Conservation (phyloP, 2,329 filamentous ascomycete genomes). For the Sporothrix pallida region DNA sequence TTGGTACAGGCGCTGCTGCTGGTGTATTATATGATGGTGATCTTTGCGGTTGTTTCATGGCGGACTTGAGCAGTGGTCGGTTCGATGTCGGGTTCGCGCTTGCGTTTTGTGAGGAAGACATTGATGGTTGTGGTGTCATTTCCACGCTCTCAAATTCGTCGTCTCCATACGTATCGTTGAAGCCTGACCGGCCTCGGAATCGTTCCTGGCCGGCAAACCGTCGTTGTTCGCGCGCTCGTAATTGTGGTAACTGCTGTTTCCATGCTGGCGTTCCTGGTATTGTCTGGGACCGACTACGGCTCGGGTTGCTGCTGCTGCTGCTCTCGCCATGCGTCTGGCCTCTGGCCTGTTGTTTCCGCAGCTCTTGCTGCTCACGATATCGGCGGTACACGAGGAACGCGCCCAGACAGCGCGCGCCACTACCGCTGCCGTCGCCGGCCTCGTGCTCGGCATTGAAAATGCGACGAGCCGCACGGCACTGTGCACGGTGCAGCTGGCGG, state of each 20-base stretch:
- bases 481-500: conserved; percentile 60
- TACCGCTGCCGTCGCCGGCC: conserved; percentile 37
- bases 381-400: conserved; percentile 60
- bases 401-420: conserved; percentile 58
- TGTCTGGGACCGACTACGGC: conserved; percentile 17
- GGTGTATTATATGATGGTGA: background rate
- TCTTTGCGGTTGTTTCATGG: conserved; percentile 7
- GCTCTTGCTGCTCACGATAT: conserved; percentile 52
- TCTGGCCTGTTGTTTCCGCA: conserved; percentile 29
- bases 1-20: background rate
- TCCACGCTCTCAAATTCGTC: conserved; percentile 32
- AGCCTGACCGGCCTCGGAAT: conserved; percentile 33
- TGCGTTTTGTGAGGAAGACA: background rate
- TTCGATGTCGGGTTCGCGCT: background rate
- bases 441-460: conserved; percentile 61
- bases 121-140: conserved; percentile 29
- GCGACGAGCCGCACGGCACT: conserved; percentile 62
- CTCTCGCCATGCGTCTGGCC: background rate
- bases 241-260: conserved; percentile 39
- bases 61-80: background rate
- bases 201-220: conserved; percentile 33
- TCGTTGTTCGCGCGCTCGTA: conserved; percentile 33
- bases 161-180: conserved; percentile 14
- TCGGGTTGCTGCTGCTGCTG: background rate
- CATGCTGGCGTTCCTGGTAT: conserved; percentile 38